These are phyloP conservation scores for Trametes cubensis DNA, from an alignment of 768 basidiomycete genomes.

Conservation along the genomic window DNA sequence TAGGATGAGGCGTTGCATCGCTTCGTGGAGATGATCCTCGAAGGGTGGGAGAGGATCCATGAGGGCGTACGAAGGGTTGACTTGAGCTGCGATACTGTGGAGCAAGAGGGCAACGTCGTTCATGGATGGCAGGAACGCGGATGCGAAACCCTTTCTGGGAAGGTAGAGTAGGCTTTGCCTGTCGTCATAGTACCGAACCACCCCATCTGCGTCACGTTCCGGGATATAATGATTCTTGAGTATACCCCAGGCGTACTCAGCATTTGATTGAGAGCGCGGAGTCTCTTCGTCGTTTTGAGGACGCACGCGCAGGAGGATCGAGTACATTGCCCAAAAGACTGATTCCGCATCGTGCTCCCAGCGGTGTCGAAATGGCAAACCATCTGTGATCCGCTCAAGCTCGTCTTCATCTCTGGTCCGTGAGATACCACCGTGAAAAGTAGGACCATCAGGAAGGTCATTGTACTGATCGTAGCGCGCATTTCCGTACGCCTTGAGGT, in stretches of 20 bases:
- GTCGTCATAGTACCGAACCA: too few species aligned
- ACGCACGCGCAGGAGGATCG: neutral
- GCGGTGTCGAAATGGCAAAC: neutral
- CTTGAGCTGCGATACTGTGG: neutral
- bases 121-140: neutral
- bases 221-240: neutral
- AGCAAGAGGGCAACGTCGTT: neutral
- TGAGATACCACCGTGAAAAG: neutral
- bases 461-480: neutral
- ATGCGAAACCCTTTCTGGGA: too few species aligned
- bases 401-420: neutral
- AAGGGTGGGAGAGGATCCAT: neutral
- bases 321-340: neutral
- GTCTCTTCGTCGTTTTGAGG: neutral
- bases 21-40: slow-evolving; percentile 14
- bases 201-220: too few species aligned
- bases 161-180: too few species aligned
- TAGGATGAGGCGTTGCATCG: slow-evolving; percentile 11
- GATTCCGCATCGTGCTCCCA: neutral
- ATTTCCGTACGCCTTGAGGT: neutral
- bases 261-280: too few species aligned
- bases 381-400: neutral
- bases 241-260: neutral
- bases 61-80: neutral
- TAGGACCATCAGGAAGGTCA: neutral